Conservation (phyloP, 2,329 filamentous ascomycete genomes). For the Colletotrichum gigasporum region DNA sequence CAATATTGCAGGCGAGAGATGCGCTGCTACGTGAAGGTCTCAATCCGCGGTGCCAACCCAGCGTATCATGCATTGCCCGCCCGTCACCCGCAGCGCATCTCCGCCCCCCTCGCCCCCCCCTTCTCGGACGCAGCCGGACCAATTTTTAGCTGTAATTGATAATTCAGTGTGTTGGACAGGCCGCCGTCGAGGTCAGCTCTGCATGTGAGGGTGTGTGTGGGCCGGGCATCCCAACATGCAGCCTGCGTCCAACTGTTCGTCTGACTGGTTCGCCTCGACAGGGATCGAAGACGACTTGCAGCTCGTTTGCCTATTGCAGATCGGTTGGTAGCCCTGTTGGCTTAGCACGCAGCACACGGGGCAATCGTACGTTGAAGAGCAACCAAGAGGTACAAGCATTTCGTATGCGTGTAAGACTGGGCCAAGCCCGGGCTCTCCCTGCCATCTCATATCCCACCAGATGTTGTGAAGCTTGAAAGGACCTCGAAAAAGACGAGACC, state of each 20-base stretch:
- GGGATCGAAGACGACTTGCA: background rate
- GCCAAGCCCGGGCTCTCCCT: background rate
- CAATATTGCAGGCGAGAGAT: no score
- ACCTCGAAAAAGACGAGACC: background rate
- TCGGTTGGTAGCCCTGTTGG: background rate
- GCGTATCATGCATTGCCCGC: no score
- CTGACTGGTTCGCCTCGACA: background rate
- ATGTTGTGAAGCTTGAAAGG: background rate
- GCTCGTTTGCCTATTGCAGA: conserved; percentile 12
- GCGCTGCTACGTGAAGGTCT: no score
- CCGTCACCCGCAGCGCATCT: no score
- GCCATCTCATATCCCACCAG: background rate
- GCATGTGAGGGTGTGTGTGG: no score
- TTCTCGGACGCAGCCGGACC: no score
- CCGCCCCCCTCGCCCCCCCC: no score
- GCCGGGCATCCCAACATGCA: no score
- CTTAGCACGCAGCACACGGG: conserved; percentile 4
- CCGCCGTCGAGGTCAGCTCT: no score
- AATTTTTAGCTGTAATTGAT: no score
- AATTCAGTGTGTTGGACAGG: no score
- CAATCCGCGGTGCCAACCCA: no score
- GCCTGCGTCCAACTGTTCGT: background rate
- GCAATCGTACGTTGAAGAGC: background rate
- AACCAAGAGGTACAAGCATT: background rate
- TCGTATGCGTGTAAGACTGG: conserved; percentile 20